Conservation (phyloP, 1,139 yeast genomes). For the Hansenula lynferdii region DNA sequence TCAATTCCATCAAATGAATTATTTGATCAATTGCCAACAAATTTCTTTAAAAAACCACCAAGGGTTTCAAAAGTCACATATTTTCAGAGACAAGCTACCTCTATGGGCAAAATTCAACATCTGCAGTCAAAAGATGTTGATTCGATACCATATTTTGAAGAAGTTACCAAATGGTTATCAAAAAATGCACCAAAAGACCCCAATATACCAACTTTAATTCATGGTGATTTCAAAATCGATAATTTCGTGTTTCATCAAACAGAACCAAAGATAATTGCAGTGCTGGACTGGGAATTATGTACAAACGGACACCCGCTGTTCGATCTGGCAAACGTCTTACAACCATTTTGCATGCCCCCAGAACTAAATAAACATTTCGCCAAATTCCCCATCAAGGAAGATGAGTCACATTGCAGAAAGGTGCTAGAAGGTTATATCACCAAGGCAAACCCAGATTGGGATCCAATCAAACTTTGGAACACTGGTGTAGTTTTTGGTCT, state of each 20-base stretch:
- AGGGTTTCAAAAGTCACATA: conserved; percentile 30
- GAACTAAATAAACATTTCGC: conserved; percentile 18
- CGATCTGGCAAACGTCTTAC: conserved; percentile 57
- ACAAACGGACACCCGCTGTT: conserved; percentile 66
- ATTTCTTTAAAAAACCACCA: conserved; percentile 40
- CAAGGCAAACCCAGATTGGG: conserved; percentile 24
- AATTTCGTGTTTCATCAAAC: conserved; percentile 52
- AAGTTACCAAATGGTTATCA: conserved; percentile 39
- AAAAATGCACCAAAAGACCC: conserved; percentile 45
- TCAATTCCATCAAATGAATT: conserved; percentile 43
- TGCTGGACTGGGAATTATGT: conserved; percentile 67
- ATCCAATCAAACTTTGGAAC: conserved; percentile 43
- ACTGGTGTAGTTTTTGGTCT: conserved; percentile 60
- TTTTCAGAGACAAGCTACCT: conserved; percentile 51
- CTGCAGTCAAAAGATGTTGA: conserved; percentile 49
- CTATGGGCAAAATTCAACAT: conserved; percentile 42
- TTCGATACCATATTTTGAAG: conserved; percentile 45
- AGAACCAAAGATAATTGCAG: conserved; percentile 47
- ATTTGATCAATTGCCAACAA: conserved; percentile 39
- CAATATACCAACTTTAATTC: conserved; percentile 43
- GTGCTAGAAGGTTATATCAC: conserved; percentile 14
- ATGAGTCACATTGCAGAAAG: conserved; percentile 12
- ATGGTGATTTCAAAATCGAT: conserved; percentile 68
- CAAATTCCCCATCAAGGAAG: conserved; percentile 14
- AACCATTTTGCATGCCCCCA: conserved; percentile 49